Conservation (phyloP, 352 stramenopile genomes). For the Globisporangium carolinianum region DNA sequence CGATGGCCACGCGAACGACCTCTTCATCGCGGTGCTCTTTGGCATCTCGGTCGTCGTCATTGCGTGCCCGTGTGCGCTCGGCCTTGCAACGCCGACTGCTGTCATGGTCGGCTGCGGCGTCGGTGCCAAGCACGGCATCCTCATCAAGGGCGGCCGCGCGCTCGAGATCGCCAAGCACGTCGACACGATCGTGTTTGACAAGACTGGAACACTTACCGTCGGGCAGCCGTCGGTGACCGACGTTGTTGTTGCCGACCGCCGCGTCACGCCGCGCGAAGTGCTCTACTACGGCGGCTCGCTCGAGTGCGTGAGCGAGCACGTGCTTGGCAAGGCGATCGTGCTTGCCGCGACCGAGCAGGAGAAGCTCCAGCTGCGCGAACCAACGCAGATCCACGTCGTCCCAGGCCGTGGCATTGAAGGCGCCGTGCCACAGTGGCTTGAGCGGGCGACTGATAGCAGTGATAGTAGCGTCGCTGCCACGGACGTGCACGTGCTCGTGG, state of each 20-base stretch:
- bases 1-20: constrained; percentile 53
- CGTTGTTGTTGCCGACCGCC: constrained; percentile 57
- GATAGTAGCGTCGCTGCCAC: background rate
- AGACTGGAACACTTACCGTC: constrained; percentile 89
- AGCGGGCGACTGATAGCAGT: background rate
- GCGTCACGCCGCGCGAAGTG: constrained; percentile 59
- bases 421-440: constrained; percentile 31
- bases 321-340: constrained; percentile 81
- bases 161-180: constrained; percentile 82
- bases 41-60: constrained; percentile 88
- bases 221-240: constrained; percentile 77
- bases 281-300: constrained; percentile 75
- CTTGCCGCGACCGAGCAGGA: constrained; percentile 67
- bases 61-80: constrained; percentile 76
- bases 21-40: constrained; percentile 75
- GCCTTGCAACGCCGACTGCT: constrained; percentile 76
- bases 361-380: constrained; percentile 66
- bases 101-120: constrained; percentile 87
- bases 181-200: constrained; percentile 90
- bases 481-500: constrained; percentile 52
- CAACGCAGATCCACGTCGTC: constrained; percentile 63
- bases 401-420: constrained; percentile 78
- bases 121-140: constrained; percentile 80
- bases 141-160: constrained; percentile 82
- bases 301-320: constrained; percentile 82